Conservation (phyloP, 805 yeast genomes). For the Spathaspora passalidarum region DNA sequence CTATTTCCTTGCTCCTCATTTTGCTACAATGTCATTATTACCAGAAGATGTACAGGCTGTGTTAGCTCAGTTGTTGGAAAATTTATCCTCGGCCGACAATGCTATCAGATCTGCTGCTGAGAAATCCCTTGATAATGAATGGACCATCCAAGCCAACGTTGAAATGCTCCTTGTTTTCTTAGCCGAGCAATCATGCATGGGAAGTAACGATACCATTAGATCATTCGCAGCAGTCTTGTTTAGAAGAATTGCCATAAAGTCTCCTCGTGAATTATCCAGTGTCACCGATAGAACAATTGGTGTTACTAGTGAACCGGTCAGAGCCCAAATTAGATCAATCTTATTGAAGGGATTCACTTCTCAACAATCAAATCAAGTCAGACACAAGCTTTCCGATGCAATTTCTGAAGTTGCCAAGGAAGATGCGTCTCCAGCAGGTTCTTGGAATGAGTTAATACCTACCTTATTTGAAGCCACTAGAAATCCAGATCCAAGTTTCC, state of each 20-base stretch:
- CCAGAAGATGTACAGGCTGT: slow-evolving; percentile 60
- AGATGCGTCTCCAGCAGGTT: slow-evolving; percentile 48
- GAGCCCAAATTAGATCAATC: slow-evolving; percentile 58
- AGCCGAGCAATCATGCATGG: slow-evolving; percentile 72
- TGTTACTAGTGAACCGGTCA: slow-evolving; percentile 55
- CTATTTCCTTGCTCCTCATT: not conserved
- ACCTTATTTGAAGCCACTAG: slow-evolving; percentile 67
- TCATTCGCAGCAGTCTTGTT: slow-evolving; percentile 86
- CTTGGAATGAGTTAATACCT: slow-evolving; percentile 80
- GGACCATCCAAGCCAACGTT: slow-evolving; percentile 68
- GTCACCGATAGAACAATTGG: slow-evolving; percentile 80
- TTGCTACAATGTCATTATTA: slow-evolving; percentile 38
- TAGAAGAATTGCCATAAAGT: slow-evolving; percentile 77
- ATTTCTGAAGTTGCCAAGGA: slow-evolving; percentile 85
- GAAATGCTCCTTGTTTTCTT: slow-evolving; percentile 72
- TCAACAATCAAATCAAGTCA: slow-evolving; percentile 68
- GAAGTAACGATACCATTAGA: slow-evolving; percentile 56
- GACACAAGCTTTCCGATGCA: slow-evolving; percentile 93
- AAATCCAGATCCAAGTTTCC: slow-evolving; percentile 55
- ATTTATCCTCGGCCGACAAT: slow-evolving; percentile 79
- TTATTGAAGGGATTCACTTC: slow-evolving; percentile 72
- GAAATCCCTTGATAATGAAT: slow-evolving; percentile 62
- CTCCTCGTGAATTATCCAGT: slow-evolving; percentile 64
- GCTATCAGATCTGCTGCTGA: slow-evolving; percentile 76
- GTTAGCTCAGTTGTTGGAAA: slow-evolving; percentile 49